Percentiles rank a stretch among this genome's conserved stretches.
These are phyloP conservation scores for Raffaelea albimanens DNA, from an alignment of 2,329 filamentous ascomycete species.

Conservation along the genomic window DNA sequence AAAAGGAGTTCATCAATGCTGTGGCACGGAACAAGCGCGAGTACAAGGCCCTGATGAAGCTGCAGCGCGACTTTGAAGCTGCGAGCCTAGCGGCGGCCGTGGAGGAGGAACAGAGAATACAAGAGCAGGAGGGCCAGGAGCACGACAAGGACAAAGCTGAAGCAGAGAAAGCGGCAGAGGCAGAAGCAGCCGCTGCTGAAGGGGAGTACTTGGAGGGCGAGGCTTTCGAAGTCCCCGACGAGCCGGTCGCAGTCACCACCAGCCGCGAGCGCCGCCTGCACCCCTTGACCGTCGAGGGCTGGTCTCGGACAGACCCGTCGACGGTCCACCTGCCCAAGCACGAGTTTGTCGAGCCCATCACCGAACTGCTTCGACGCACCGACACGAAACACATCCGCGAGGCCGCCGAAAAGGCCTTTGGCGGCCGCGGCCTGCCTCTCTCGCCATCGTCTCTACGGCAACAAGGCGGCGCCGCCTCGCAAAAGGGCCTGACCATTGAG, in stretches of 20 bases:
- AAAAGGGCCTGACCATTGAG: slow-evolving; percentile 55
- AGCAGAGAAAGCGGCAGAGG: slow-evolving; percentile 25
- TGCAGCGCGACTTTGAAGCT: slow-evolving; percentile 48
- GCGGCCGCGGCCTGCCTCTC: slow-evolving; percentile 65
- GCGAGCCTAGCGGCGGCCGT: slow-evolving; percentile 24
- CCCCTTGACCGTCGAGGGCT: slow-evolving; percentile 63
- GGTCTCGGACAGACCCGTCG: slow-evolving; percentile 61
- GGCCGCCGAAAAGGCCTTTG: slow-evolving; percentile 65
- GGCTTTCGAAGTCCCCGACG: slow-evolving; percentile 14
- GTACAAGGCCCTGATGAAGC: slow-evolving; percentile 43
- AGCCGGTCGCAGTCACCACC: slow-evolving; percentile 14
- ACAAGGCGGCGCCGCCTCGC: slow-evolving; percentile 39
- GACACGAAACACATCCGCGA: slow-evolving; percentile 66
- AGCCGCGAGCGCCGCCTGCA: slow-evolving; percentile 44
- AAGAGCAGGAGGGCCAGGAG: slow-evolving; percentile 19
- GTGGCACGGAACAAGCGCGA: slow-evolving; percentile 45
- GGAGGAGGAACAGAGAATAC: slow-evolving; percentile 26
- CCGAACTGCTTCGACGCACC: slow-evolving; percentile 55
- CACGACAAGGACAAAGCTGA: slow-evolving; percentile 25
- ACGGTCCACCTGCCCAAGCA: slow-evolving; percentile 67
- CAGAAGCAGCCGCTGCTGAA: slow-evolving; percentile 20
- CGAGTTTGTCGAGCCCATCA: slow-evolving; percentile 62
- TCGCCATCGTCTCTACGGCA: slow-evolving; percentile 60
- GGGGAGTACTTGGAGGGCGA: slow-evolving; percentile 27
- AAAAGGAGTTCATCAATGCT: slow-evolving; percentile 33